Evolutionary conservation across 495 filamentous ascomycete species (phyloP), one percentile per base, ranked within the genome.

Genomic region (Niebla homalea): DNA sequence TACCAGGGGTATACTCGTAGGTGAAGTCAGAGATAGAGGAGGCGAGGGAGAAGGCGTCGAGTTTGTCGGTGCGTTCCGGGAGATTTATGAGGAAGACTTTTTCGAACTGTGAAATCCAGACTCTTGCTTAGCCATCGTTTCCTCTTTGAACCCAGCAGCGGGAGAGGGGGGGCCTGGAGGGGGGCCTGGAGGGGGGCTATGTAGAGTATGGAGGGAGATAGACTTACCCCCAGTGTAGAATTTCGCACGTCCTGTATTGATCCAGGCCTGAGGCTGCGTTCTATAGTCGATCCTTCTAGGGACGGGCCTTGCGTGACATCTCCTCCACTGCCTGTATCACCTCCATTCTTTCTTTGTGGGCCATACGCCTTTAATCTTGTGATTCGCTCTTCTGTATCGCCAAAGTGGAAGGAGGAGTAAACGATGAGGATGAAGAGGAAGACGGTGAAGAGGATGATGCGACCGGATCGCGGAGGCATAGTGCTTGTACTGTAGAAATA

Each of bases 41-140:
- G 2, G 73, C 68, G 2, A 81, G 60, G 2, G 65, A 62, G 45
- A 83, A 67, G 10, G 70, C 75, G 67, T 85, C 79, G 20, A 77
- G 74, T 25, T 80, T 76, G 53, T 85, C 81, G 7, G 73, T 72
- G 18, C 81, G 69, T 19, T 69, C 66, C 4, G 75, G 73, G 25
- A 85, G 64, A 42, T 76, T 79, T 43, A 85, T 73, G 41, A 79
- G 78, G 54, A 79, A 76, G 23, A 84, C 67, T 48, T 78, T 70
- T 41, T 75, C 59, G 54, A 83, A 80, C 78, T 80, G 14, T 21
- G 6, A 43, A 39, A 1, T 3, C 0, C 7, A 4, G 10, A 11
- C 20, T 14, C 36, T 49, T 20, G 49, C 26, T 29, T 7, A 36
- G 22, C 1, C 21, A 6, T 19, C 1, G 0, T 8, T 3, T 16